phyloP scores from a whole-genome alignment of 2,329 filamentous ascomycete genomes.

The Albophoma yamanashiensis region DNA sequence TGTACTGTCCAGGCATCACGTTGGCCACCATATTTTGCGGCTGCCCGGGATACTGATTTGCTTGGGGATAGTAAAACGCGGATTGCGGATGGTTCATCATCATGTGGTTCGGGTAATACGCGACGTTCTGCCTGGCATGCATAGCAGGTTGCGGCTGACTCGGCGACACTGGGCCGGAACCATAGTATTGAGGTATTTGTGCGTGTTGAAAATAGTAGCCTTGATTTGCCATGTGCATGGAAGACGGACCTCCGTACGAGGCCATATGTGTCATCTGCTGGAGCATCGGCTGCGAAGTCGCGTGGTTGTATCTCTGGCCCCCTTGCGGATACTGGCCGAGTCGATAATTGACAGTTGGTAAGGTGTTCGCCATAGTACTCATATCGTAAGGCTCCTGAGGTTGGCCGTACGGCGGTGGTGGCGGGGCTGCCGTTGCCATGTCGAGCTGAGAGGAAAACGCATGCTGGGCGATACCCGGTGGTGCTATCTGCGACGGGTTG shows the following conservation, averaged over 20 bases:
- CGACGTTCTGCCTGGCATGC: slow-evolving; percentile 25
- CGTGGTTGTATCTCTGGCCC: slow-evolving; percentile 21
- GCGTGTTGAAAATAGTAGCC: slow-evolving; percentile 38
- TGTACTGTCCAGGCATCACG: slow-evolving; percentile 24
- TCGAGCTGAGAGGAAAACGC: slow-evolving; percentile 31
- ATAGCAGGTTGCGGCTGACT: slow-evolving; percentile 23
- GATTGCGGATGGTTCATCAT: slow-evolving; percentile 30
- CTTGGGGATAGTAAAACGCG: slow-evolving; percentile 33
- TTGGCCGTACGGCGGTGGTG: slow-evolving; percentile 9
- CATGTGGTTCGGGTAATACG: slow-evolving; percentile 33
- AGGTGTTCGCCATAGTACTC: slow-evolving; percentile 29
- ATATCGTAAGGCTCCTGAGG: slow-evolving; percentile 32
- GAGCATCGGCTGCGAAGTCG: slow-evolving; percentile 26
- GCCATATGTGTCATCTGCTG: slow-evolving; percentile 26
- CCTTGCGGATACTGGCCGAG: slow-evolving; percentile 24
- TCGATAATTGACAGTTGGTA: slow-evolving; percentile 31
- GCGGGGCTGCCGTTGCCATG: slow-evolving; percentile 21
- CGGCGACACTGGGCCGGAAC: slow-evolving; percentile 24
- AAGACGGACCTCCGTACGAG: slow-evolving; percentile 26
- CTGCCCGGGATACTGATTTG: slow-evolving; percentile 24
- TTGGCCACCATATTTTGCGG: slow-evolving; percentile 19
- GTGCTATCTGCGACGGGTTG: neutral
- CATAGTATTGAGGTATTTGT: slow-evolving; percentile 34
- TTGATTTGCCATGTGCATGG: slow-evolving; percentile 27
- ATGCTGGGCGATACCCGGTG: slow-evolving; percentile 17